A percentile compares a stretch with the other conserved stretches of the same genome.
These are phyloP conservation scores for Ehretia macrophylla DNA, from an alignment of 257 asterid species.

Conservation along the genomic window DNA sequence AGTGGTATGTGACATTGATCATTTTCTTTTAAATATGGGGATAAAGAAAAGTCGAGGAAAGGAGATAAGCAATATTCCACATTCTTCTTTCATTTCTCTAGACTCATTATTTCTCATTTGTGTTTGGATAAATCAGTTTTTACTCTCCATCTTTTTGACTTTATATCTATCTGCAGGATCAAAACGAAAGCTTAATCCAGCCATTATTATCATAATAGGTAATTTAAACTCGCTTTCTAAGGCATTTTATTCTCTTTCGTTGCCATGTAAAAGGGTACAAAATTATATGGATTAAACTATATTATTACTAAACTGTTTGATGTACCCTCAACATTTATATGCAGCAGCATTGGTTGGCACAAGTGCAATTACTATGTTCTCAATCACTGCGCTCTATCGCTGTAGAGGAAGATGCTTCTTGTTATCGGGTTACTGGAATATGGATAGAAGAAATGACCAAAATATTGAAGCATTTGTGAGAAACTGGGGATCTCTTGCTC, in stretches of 20 bases:
- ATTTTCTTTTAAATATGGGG: too few relatives aligned
- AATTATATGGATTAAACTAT: background rate
- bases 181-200: background rate
- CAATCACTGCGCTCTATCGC: constrained; percentile 14
- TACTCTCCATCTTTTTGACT: background rate
- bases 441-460: constrained; percentile 10
- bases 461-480: constrained; percentile 33
- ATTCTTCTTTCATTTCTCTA: background rate
- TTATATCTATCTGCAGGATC: background rate
- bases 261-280: background rate
- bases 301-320: background rate
- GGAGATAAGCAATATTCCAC: too few relatives aligned
- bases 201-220: background rate
- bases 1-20: too few relatives aligned
- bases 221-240: background rate
- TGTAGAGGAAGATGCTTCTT: constrained; percentile 13
- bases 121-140: background rate
- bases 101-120: too few relatives aligned
- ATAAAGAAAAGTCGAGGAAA: too few relatives aligned
- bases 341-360: constrained; percentile 25
- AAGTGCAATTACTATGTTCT: constrained; percentile 5
- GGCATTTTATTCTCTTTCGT: too few relatives aligned
- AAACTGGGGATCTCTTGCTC: constrained; percentile 43
- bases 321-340: constrained; percentile 9
- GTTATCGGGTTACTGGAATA: constrained; percentile 1